Evolutionary conservation across 306 rosid genomes (phyloP).

Genomic region (Quercus ilex): DNA sequence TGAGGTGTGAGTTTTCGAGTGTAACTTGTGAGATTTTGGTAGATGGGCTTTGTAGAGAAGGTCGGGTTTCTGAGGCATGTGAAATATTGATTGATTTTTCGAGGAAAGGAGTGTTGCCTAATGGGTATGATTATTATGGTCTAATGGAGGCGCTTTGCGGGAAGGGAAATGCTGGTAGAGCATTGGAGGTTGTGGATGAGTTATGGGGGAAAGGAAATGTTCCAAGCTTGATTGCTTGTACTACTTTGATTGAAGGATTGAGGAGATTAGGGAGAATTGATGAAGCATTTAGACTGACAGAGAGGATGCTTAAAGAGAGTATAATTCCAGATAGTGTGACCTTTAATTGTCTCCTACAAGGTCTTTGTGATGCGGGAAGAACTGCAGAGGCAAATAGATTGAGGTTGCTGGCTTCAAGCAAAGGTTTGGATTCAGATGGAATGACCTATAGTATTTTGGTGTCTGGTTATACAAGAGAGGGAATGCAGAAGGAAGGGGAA

Average conservation of each 20-base stretch:
- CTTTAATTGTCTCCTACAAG: constrained; percentile 64
- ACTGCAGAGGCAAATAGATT: constrained; percentile 65
- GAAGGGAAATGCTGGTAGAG: constrained; percentile 39
- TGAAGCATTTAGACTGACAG: constrained; percentile 44
- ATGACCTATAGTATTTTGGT: constrained; percentile 56
- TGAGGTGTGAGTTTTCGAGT: constrained; percentile 48
- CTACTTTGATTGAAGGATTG: constrained; percentile 70
- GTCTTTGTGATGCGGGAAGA: constrained; percentile 46
- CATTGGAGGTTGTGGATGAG: constrained; percentile 57
- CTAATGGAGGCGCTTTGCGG: constrained; percentile 55
- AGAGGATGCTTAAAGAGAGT: constrained; percentile 64
- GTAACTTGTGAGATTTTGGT: constrained; percentile 83
- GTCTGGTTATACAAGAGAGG: constrained; percentile 52
- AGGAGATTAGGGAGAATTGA: constrained; percentile 40
- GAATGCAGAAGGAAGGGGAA: constrained; percentile 47
- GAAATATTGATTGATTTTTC: constrained; percentile 56
- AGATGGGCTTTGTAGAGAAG: constrained; percentile 65
- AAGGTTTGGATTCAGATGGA: constrained; percentile 59
- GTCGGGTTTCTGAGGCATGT: constrained; percentile 39
- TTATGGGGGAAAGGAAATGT: constrained; percentile 53
- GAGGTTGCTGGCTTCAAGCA: constrained; percentile 54
- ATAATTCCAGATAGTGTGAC: constrained; percentile 61
- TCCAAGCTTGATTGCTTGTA: constrained; percentile 68
- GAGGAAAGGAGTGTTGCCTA: constrained; percentile 52
- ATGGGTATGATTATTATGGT: constrained; percentile 58